Conservation (phyloP, 2,329 filamentous ascomycete species). For the Geosmithia morbida region DNA sequence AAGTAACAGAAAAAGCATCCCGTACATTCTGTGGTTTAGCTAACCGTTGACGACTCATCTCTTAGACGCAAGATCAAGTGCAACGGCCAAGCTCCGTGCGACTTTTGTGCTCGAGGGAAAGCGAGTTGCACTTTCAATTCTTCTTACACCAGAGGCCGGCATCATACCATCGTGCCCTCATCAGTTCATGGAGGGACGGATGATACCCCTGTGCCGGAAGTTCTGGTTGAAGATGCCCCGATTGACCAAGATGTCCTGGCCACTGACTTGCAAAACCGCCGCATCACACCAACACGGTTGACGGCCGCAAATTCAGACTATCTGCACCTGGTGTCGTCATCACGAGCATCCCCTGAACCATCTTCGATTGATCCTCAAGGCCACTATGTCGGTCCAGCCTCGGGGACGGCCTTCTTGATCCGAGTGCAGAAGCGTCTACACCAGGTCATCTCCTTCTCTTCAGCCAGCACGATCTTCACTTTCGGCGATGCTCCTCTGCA, state of each 20-base stretch:
- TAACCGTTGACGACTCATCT: not conserved
- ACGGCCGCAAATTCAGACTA: not conserved
- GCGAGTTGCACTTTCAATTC: not conserved
- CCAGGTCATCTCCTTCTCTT: slow-evolving; percentile 17
- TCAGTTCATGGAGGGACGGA: not conserved
- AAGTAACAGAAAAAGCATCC: not conserved
- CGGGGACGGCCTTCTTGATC: slow-evolving; percentile 7
- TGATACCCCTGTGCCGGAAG: not conserved
- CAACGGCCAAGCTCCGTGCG: not conserved
- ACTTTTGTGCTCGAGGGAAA: not conserved
- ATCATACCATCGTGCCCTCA: not conserved
- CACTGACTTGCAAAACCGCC: too few species aligned
- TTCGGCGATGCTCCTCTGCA: slow-evolving; percentile 35
- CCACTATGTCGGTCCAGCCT: slow-evolving; percentile 9
- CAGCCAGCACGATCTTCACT: slow-evolving; percentile 25
- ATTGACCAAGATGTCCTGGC: too few species aligned
- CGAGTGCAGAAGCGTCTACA: slow-evolving; percentile 8
- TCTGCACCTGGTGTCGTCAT: not conserved
- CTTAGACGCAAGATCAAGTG: not conserved
- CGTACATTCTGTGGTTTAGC: not conserved
- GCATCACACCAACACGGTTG: not conserved
- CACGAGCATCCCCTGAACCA: slow-evolving; percentile 5
- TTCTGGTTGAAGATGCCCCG: too few species aligned
- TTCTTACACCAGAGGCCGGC: not conserved
- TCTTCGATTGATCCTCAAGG: slow-evolving; percentile 8